A percentile compares a stretch with the other conserved stretches of the same genome.
Evolutionary conservation across 2,329 filamentous ascomycete species (phyloP).

Genomic region (Fusarium sp.): DNA sequence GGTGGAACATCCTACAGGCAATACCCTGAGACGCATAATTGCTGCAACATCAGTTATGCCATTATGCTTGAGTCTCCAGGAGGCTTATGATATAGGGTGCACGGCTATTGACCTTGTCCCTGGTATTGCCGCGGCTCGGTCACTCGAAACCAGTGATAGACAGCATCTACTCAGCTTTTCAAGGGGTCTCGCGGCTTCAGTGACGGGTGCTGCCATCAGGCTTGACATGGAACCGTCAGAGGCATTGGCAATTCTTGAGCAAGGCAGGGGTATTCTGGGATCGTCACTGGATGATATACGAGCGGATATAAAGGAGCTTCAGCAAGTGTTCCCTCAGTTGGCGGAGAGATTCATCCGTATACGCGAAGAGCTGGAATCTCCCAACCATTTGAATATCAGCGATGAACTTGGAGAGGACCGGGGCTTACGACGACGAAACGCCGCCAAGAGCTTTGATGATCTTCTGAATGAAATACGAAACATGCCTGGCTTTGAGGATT

Average conservation of each 20-base stretch:
- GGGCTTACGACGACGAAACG: neutral
- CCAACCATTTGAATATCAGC: accelerated
- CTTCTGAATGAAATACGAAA: neutral
- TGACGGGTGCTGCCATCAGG: neutral
- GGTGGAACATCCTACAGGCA: neutral
- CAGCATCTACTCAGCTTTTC: neutral
- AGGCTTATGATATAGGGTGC: neutral
- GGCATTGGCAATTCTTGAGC: neutral
- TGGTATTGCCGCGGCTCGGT: neutral
- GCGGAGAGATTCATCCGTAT: neutral
- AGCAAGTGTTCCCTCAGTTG: neutral
- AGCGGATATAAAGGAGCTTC: neutral
- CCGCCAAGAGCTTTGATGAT: neutral
- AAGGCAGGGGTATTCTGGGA: neutral
- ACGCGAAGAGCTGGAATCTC: neutral
- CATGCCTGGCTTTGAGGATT: neutral
- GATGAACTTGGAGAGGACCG: accelerated
- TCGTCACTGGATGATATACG: neutral
- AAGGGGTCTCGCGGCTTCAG: neutral
- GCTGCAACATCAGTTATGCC: neutral
- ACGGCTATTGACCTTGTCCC: neutral
- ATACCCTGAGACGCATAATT: neutral
- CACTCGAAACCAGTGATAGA: neutral
- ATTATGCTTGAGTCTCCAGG: neutral
- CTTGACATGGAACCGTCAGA: neutral